Conservation (phyloP, 768 basidiomycete species). For the Harrya chromipes region DNA sequence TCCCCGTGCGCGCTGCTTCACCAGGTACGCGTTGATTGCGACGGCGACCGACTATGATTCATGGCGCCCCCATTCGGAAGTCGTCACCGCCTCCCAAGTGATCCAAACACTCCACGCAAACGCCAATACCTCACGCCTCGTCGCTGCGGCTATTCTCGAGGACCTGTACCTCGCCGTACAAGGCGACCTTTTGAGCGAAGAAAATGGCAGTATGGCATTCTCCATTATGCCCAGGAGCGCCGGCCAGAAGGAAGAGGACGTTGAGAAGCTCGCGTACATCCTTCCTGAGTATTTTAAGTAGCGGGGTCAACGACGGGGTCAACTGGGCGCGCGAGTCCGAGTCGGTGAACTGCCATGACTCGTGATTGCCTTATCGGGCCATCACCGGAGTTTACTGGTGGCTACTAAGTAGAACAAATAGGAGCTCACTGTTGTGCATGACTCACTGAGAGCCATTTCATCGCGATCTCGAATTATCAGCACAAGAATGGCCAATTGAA, state of each 20-base stretch:
- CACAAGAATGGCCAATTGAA: no score
- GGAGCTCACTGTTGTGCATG: no score
- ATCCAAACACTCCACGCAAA: conserved; percentile 85
- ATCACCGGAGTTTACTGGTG: no score
- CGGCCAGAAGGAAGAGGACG: conserved; percentile 54
- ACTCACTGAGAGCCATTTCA: no score
- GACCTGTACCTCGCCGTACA: conserved; percentile 62
- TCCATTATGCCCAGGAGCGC: conserved; percentile 75
- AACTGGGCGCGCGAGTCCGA: no score
- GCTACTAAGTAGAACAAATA: no score
- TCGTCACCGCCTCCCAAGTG: conserved; percentile 90
- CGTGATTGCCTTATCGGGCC: no score
- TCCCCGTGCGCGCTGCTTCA: no score
- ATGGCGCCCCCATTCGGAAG: conserved; percentile 77
- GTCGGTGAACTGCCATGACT: no score
- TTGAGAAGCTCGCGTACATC: conserved; percentile 68
- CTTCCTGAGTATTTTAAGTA: conserved; percentile 72
- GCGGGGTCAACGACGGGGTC: no score
- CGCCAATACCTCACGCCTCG: conserved; percentile 79
- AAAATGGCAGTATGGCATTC: conserved; percentile 79
- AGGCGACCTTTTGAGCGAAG: conserved; percentile 59
- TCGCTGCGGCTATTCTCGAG: conserved; percentile 65
- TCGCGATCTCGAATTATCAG: no score
- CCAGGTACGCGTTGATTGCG: conserved; percentile 88
- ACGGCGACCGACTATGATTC: conserved; percentile 95